A percentile compares a stretch with the other conserved stretches of the same genome.
Conservation (phyloP, 306 rosid species). For the Ochetophila trinervis region DNA sequence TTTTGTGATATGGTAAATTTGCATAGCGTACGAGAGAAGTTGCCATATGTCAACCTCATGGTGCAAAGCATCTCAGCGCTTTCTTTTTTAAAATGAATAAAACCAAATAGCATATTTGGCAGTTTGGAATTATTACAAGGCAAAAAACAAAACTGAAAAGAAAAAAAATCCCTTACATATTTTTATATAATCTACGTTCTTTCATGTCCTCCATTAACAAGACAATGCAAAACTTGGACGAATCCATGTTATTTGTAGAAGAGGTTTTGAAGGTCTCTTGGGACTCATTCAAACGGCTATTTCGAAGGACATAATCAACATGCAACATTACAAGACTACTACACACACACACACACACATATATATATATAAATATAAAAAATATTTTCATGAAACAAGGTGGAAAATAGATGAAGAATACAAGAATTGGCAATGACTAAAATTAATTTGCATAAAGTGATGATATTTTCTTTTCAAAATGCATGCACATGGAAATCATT, state of each 20-base stretch:
- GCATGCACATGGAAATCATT: no score
- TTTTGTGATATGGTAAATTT: no score
- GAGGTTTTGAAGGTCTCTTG: slow-evolving; percentile 23
- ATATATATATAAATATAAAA: no score
- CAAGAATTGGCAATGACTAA: no score
- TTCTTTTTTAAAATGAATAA: slow-evolving; percentile 13
- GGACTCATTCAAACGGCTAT: slow-evolving; percentile 47
- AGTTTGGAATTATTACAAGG: not conserved
- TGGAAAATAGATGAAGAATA: no score
- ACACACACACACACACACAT: not conserved
- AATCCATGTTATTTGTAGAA: slow-evolving; percentile 38
- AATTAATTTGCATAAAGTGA: no score
- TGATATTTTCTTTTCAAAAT: no score
- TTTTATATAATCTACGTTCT: slow-evolving; percentile 14
- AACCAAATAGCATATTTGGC: not conserved
- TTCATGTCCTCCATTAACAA: slow-evolving; percentile 51
- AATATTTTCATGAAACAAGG: no score
- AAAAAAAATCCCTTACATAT: not conserved
- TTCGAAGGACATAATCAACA: slow-evolving; percentile 3
- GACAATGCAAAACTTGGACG: slow-evolving; percentile 46
- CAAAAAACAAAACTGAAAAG: no score
- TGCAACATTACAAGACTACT: not conserved
- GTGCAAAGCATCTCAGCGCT: slow-evolving; percentile 22
- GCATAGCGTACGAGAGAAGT: slow-evolving; percentile 25
- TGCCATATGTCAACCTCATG: slow-evolving; percentile 47